Conservation (phyloP, 768 basidiomycete species). For the Phanerochaete carnosa region DNA sequence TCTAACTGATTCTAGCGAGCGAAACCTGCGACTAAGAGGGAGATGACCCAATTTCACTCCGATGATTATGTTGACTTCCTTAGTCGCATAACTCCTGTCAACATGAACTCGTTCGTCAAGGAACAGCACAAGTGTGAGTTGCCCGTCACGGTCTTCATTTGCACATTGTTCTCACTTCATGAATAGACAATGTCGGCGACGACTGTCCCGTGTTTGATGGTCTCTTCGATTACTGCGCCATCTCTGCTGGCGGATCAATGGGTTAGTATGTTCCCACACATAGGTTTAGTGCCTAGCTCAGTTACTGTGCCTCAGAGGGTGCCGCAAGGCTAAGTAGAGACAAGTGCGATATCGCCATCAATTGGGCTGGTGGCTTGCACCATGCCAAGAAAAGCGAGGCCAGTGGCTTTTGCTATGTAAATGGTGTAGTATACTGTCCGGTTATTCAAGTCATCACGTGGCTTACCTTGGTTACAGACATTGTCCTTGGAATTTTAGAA, state of each 20-base stretch:
- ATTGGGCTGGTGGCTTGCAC: slow-evolving; percentile 98
- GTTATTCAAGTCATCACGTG: background rate
- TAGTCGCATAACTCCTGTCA: slow-evolving; percentile 88
- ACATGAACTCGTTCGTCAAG: slow-evolving; percentile 90
- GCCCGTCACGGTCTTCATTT: background rate
- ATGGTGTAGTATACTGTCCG: slow-evolving; percentile 51
- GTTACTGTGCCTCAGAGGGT: slow-evolving; percentile 62
- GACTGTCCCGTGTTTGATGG: slow-evolving; percentile 99
- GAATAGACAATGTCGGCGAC: slow-evolving; percentile 91
- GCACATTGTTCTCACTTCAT: background rate
- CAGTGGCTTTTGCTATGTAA: slow-evolving; percentile 98
- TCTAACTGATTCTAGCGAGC: slow-evolving; percentile 61
- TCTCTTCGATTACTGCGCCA: slow-evolving; percentile 97
- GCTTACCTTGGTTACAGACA: slow-evolving; percentile 52
- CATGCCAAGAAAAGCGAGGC: slow-evolving; percentile 99
- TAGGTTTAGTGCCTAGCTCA: slow-evolving; percentile 4
- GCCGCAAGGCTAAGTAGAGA: slow-evolving; percentile 92
- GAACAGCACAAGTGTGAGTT: slow-evolving; percentile 90
- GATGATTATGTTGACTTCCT: slow-evolving; percentile 99
- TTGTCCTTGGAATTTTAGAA: slow-evolving; percentile 95
- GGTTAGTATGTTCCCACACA: slow-evolving; percentile 48
- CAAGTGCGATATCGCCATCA: slow-evolving; percentile 98
- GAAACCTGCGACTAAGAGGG: slow-evolving; percentile 98
- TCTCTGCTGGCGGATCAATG: slow-evolving; percentile 99
- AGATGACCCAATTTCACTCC: slow-evolving; percentile 99